Base-by-base conservation (phyloP, 2,329 filamentous ascomycete genomes). In the Xylariaceae sp. region DNA sequence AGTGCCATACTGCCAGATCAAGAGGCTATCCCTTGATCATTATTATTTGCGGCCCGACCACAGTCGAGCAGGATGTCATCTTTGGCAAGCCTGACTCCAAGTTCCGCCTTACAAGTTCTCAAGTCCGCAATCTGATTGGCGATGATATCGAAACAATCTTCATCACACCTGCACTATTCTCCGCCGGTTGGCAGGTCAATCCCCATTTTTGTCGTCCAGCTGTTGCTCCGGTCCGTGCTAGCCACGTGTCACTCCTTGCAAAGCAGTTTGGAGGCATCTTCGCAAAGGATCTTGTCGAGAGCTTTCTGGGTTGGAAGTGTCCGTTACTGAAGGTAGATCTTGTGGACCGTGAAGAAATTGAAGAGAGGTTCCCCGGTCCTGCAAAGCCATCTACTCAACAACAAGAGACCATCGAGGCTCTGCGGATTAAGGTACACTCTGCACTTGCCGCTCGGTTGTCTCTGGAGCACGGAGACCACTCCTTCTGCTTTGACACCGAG, bases 171-270 rank as follows among this genome's bases (percentile, higher is more conserved):
- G 60, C 67, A 14, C 44, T 68, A 37, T 71, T 70, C 26, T 72
- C 70, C 21, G 63, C 66, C 18, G 68, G 70, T 3, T 72, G 70
- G 70, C 64, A 67, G 19, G 40, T 70, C 32, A 71, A 71, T 21
- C 61, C 65, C 2, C 66, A 51, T 9, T 65, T 72, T 48, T 62
- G 55, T 19, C 44, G 45, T 18, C 18, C 52, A 2, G 43, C 50
- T 5, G 37, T 26, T 12, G 21, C 32, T 7, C 14, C 32, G 4
- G 14, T 60, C 1, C 46, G 37, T 12, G 63, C 57, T 10, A 45
- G 50, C 9, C 54, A 56, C 14, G 41, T 26, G 5, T 63, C 65
- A 1, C 67, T 70, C 49, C 50, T 70, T 14, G 65, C 67, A 2
- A 63, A 56, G 26, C 68, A 70, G 32, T 65, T 67, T 20, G 69